Base-by-base conservation (phyloP, 2,329 filamentous ascomycete species). In the Botryotinia convoluta region DNA sequence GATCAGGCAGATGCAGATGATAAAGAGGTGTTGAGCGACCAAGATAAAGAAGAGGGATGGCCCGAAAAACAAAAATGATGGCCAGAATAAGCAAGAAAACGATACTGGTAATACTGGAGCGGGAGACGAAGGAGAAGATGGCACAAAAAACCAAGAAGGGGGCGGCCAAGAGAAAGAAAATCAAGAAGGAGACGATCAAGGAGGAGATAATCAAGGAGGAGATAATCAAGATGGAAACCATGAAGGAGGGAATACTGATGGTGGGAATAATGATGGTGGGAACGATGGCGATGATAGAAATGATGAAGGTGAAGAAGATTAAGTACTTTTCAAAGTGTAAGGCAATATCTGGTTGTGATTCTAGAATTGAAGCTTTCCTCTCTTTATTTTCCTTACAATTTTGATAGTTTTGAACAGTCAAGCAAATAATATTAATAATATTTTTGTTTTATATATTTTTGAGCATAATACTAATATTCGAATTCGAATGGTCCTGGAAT, bases 131-230 rank as follows among this genome's bases (percentile, higher is more conserved):
- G 12, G 48, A 51, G 12, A 51, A 14, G 10, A 51, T n/a, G 48
- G n/a, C 26, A 26, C 26, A 4, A n/a, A 51, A 51, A 12, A n/a
- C 10, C 26, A 51, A 51, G 45, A 51, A 51, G 45, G 10, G 10
- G 22, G 6, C 10, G 22, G 1, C 1, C 22, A 51, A 51, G 45
- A 2, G 4, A 22, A 10, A 6, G 22, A 51, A 0, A 1, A 26
- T 10, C 45, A 48, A 4, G 45, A 4, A 1, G 16, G 42, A 18
- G 4, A 48, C 10, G 22, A 14, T 9, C 45, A 26, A 9, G 45
- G 22, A 48, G 45, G 22, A 12, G 45, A 26, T 51, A 9, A 26
- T 3, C 20, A 51, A 26, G 45, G 22, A 4, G 42, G 20, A 3
- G 44, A 45, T 45, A 9, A 48, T 10, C 20, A 9, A 48, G 45